Evolutionary conservation across 768 basidiomycete species (phyloP).

Genomic region (Peribolospora kevripleyi): DNA sequence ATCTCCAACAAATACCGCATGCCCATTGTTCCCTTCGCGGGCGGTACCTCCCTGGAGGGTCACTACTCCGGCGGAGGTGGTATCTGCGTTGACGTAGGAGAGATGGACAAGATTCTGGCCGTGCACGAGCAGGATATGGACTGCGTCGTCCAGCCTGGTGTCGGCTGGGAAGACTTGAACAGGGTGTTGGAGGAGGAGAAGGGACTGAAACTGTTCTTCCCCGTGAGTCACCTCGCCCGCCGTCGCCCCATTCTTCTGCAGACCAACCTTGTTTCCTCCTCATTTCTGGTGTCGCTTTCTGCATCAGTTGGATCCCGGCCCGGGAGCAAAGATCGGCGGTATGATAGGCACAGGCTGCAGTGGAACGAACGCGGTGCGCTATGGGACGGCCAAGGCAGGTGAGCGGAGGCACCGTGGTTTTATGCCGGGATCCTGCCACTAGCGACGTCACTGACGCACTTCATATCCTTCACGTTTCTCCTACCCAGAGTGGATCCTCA

Average conservation of each 20-base stretch:
- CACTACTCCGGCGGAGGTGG: slow-evolving; percentile 24
- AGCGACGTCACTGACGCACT: background rate
- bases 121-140: slow-evolving; percentile 30
- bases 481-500: slow-evolving; percentile 15
- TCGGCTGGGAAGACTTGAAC: slow-evolving; percentile 17
- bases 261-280: too few relatives aligned
- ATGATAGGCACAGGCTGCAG: slow-evolving; percentile 8
- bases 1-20: slow-evolving; percentile 44
- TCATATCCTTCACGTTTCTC: background rate
- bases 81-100: background rate
- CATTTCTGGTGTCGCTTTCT: too few relatives aligned
- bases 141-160: slow-evolving; percentile 19
- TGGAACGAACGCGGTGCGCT: slow-evolving; percentile 6
- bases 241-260: too few relatives aligned
- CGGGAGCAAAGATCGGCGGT: slow-evolving; percentile 6
- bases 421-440: background rate
- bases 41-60: slow-evolving; percentile 66
- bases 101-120: slow-evolving; percentile 49
- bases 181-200: background rate
- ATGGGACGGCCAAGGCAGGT: background rate
- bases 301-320: slow-evolving; percentile 4
- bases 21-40: slow-evolving; percentile 53
- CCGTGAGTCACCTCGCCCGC: too few relatives aligned
- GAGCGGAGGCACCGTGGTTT: slow-evolving; percentile 29
- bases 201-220: slow-evolving; percentile 4